phyloP scores from a whole-genome alignment of 257 asterid species.

The Penstemon barbatus region DNA sequence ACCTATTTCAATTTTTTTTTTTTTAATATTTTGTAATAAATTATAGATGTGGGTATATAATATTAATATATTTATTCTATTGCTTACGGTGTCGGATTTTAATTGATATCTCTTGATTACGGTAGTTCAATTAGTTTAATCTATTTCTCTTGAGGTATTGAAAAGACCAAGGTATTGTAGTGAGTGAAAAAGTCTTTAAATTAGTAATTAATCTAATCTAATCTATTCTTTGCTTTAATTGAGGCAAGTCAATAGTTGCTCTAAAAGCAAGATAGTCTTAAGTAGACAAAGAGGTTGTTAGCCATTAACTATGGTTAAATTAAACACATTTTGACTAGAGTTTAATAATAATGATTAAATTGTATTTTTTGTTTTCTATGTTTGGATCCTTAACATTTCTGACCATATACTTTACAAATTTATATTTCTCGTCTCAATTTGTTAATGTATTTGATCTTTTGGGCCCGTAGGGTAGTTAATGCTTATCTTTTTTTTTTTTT shows the following conservation, averaged over 20 bases:
- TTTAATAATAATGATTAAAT: conserved; percentile 7
- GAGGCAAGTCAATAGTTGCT: conserved; percentile 55
- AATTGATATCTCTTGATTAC: conserved; percentile 32
- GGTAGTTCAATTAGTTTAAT: conserved; percentile 43
- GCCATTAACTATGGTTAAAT: conserved; percentile 30
- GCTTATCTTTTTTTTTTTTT: too few relatives aligned
- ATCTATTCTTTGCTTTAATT: conserved; percentile 31
- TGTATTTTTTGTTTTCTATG: neutral
- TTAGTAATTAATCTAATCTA: conserved; percentile 15
- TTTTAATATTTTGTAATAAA: conserved; percentile 13
- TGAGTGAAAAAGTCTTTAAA: conserved; percentile 39
- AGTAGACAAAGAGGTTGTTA: conserved; percentile 17
- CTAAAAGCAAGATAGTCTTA: conserved; percentile 48
- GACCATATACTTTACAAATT: too few relatives aligned
- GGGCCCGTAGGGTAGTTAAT: too few relatives aligned
- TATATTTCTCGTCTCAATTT: too few relatives aligned
- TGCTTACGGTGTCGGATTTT: conserved; percentile 46
- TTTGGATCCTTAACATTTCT: too few relatives aligned
- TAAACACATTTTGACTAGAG: conserved; percentile 14
- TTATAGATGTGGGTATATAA: conserved; percentile 28
- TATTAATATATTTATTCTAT: conserved; percentile 61
- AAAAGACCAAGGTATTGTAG: conserved; percentile 43
- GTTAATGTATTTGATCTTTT: too few relatives aligned
- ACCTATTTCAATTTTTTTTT: conserved; percentile 18
- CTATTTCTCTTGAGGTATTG: conserved; percentile 31